These are phyloP conservation scores for Apiospora rasikravindrae DNA, from an alignment of 2,329 filamentous ascomycete species.

Conservation along the genomic window DNA sequence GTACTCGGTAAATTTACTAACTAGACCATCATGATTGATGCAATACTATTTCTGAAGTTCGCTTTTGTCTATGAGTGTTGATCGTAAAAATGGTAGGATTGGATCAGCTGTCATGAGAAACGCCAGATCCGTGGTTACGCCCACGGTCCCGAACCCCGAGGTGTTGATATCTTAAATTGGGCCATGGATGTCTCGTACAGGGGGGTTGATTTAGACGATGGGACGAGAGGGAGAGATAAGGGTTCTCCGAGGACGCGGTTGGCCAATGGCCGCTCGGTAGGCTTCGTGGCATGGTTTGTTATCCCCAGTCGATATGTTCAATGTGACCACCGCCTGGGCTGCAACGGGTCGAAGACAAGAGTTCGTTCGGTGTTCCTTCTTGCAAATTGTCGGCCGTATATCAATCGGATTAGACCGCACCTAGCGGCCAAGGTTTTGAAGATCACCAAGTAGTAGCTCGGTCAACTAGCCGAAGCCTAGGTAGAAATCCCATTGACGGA, in stretches of 20 bases:
- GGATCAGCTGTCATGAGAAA: not conserved
- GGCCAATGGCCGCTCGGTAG: not conserved
- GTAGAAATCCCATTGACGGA: not conserved
- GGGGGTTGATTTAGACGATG: not conserved
- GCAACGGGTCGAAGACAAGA: not conserved
- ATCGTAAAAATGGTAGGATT: not conserved
- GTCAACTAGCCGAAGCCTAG: not conserved
- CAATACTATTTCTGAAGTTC: not conserved
- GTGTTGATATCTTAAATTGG: not conserved
- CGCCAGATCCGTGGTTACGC: not conserved
- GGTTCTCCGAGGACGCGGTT: not conserved
- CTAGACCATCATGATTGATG: not conserved
- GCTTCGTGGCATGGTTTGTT: not conserved
- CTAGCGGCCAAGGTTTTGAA: not conserved
- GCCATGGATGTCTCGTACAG: constrained; percentile 7
- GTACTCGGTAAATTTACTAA: not conserved
- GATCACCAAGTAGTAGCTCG: not conserved
- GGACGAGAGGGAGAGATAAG: not conserved
- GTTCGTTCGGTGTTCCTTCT: not conserved
- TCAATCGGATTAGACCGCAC: not conserved
- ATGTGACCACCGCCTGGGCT: not conserved
- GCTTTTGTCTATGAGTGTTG: not conserved
- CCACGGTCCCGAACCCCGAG: not conserved
- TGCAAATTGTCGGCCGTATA: not conserved
- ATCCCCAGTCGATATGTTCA: not conserved